A percentile compares a stretch with the other conserved stretches of the same genome.
phyloP scores from a whole-genome alignment of 257 asterid species.

The Perilla frutescens region DNA sequence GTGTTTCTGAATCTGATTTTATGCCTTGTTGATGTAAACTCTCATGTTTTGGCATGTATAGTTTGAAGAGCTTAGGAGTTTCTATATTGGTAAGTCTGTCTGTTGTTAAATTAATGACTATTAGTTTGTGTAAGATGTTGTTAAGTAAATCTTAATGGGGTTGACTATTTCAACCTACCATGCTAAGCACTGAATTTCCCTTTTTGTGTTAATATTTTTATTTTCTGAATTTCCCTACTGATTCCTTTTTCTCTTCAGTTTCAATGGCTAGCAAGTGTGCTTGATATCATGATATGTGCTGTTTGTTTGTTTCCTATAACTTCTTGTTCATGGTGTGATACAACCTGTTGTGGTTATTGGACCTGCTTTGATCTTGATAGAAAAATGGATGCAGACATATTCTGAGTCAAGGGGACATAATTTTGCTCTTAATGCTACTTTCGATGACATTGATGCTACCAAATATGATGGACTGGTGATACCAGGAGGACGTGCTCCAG shows the following conservation, averaged over 20 bases:
- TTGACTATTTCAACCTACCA: background rate
- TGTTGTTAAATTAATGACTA: background rate
- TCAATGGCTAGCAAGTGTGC: conserved; percentile 6
- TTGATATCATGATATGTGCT: background rate
- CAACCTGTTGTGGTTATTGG: background rate
- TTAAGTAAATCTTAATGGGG: background rate
- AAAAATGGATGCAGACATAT: conserved; percentile 68
- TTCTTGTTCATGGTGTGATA: conserved; percentile 4
- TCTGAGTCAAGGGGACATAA: conserved; percentile 91
- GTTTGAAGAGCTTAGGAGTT: background rate
- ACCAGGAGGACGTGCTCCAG: conserved; percentile 99
- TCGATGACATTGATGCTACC: conserved; percentile 66
- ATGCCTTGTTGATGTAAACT: background rate
- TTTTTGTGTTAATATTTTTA: background rate
- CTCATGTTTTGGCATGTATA: background rate
- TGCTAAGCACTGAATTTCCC: background rate
- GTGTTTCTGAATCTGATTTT: background rate
- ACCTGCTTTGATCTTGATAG: conserved; percentile 22
- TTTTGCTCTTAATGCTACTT: conserved; percentile 82
- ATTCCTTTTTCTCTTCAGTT: background rate
- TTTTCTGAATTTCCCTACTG: background rate
- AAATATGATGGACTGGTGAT: conserved; percentile 84
- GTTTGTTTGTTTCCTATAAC: conserved; percentile 5
- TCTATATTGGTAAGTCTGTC: background rate
- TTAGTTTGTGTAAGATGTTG: conserved; percentile 11